These are phyloP conservation scores for Thielaviopsis musarum DNA, from an alignment of 2,329 filamentous ascomycete genomes.

Conservation along the genomic window DNA sequence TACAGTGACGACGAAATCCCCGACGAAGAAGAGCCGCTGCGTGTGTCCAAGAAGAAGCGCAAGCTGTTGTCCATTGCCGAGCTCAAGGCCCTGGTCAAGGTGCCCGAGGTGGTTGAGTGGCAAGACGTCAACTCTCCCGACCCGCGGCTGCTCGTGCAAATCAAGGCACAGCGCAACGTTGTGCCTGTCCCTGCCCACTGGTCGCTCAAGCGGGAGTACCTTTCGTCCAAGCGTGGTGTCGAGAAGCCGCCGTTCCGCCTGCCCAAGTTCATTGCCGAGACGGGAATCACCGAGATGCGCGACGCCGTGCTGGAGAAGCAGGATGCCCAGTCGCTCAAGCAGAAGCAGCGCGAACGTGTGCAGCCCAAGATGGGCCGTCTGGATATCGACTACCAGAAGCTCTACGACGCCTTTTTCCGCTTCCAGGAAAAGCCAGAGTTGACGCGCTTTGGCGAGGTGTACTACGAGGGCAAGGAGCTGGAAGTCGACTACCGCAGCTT, in stretches of 20 bases:
- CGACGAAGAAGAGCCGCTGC: conserved; percentile 52
- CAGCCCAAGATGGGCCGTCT: conserved; percentile 92
- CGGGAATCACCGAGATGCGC: conserved; percentile 94
- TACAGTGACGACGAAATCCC: conserved; percentile 75
- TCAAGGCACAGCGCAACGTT: conserved; percentile 89
- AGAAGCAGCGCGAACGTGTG: conserved; percentile 88
- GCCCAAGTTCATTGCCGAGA: conserved; percentile 93
- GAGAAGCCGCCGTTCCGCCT: conserved; percentile 88
- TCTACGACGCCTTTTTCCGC: conserved; percentile 96
- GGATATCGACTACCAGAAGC: conserved; percentile 95
- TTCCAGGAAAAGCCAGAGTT: conserved; percentile 93
- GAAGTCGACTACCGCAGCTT: conserved; percentile 89
- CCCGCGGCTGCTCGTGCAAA: conserved; percentile 74
- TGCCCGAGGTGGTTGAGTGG: conserved; percentile 94
- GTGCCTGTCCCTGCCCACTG: conserved; percentile 89
- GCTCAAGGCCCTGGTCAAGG: conserved; percentile 77
- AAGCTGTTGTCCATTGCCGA: conserved; percentile 90
- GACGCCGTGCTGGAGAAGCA: conserved; percentile 94
- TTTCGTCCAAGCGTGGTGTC: conserved; percentile 91
- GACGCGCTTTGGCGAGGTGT: conserved; percentile 94
- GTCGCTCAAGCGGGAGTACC: conserved; percentile 90
- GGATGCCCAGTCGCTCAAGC: conserved; percentile 77
- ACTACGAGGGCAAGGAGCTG: conserved; percentile 97
- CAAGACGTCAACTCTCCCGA: conserved; percentile 86
- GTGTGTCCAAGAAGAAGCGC: conserved; percentile 79